A percentile compares a stretch with the other conserved stretches of the same genome.
Evolutionary conservation across 441 rosid species (phyloP).

Genomic region (Populus hybrid): DNA sequence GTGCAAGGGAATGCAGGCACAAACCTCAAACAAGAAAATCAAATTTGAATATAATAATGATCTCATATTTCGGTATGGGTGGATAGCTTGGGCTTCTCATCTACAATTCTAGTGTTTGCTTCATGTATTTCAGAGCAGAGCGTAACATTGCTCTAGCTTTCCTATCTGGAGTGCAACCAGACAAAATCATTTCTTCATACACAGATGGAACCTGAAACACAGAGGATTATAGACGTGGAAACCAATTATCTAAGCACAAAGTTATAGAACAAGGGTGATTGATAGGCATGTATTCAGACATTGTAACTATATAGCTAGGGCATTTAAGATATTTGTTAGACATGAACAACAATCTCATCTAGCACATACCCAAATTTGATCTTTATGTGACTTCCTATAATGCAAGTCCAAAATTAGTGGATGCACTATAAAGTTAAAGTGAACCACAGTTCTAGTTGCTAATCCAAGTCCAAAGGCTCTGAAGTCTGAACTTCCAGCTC

Average conservation of each 20-base stretch:
- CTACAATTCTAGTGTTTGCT: slow-evolving; percentile 55
- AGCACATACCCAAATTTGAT: not conserved
- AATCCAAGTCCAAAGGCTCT: not conserved
- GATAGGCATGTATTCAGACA: not conserved
- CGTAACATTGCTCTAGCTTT: slow-evolving; percentile 97
- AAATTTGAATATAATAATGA: not conserved
- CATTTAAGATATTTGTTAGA: not conserved
- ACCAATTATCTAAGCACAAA: not conserved
- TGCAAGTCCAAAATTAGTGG: not conserved
- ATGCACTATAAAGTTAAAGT: not conserved
- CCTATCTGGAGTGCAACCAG: slow-evolving; percentile 86
- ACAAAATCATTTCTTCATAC: slow-evolving; percentile 87
- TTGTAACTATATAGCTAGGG: not conserved
- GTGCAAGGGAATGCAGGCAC: slow-evolving; percentile 11
- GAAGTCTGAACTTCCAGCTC: not conserved
- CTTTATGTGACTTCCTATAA: not conserved
- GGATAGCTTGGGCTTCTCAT: slow-evolving; percentile 13
- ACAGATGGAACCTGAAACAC: slow-evolving; percentile 76
- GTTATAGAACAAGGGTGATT: not conserved
- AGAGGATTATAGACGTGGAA: not conserved
- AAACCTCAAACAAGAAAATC: slow-evolving; percentile 26
- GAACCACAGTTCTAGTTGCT: not conserved
- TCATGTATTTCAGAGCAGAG: slow-evolving; percentile 91
- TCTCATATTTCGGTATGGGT: slow-evolving; percentile 10
- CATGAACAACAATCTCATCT: not conserved